These are phyloP conservation scores for Xylariaceae sp. DNA, from an alignment of 2,329 filamentous ascomycete species.

Conservation along the genomic window DNA sequence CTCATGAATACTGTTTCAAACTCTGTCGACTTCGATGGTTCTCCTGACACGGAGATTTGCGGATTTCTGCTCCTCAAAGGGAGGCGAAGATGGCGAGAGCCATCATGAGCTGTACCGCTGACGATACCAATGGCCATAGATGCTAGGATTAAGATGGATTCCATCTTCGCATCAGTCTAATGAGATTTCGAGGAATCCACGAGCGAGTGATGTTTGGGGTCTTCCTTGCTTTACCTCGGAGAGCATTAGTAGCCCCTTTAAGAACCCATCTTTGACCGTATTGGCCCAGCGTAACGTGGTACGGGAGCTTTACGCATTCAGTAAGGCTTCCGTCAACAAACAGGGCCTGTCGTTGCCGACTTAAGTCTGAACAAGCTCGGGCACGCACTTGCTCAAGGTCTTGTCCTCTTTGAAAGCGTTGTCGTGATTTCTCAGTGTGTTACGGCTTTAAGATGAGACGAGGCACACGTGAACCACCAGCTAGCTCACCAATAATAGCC, in stretches of 20 bases:
- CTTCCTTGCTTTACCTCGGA: not conserved
- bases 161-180: conserved; percentile 3
- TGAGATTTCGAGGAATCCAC: not conserved
- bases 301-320: conserved; percentile 1
- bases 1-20: conserved; percentile 4
- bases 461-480: no score
- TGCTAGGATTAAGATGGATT: conserved; percentile 6
- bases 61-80: conserved; percentile 4
- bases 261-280: not conserved
- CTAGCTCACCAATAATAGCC: no score
- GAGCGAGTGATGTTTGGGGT: not conserved
- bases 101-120: conserved; percentile 3
- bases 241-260: conserved; percentile 6
- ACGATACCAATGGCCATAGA: conserved; percentile 5
- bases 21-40: not conserved
- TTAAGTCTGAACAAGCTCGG: no score
- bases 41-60: no score
- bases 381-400: no score
- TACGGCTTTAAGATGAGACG: no score
- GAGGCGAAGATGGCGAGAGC: conserved; percentile 4
- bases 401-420: no score
- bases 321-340: not conserved
- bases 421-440: no score
- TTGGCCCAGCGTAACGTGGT: conserved; percentile 1
- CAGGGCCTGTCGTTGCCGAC: no score